Base-by-base conservation (phyloP, 441 rosid species). In the Erodium chrysanthum region DNA sequence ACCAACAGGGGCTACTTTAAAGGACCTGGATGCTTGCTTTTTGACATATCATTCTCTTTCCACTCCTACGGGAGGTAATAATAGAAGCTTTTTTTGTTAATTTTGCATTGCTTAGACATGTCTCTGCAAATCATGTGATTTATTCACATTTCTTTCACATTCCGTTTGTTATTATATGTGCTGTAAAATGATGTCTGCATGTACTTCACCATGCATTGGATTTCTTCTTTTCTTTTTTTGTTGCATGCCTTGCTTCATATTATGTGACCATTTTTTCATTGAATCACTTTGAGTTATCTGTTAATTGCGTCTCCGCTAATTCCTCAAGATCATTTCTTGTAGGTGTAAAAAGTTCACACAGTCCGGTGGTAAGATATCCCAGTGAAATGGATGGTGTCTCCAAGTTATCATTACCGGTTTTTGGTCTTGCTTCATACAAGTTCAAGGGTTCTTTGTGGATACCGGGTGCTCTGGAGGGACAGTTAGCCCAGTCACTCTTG, bases 21-120 rank as follows among this genome's bases (percentile, higher is more conserved):
- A 80, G 73, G 90, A 88, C 70, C 76, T 90, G 69, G 92, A 88
- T 81, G 94, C 96, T 65, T 86, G 94, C 85, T 90, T 90, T 80
- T 78, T 88, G 74, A 90, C 96, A 0, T 90, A 84, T 66, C 96
- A 90, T 79, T 80, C 61, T 35, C 86, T 90, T 61, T 79, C 82
- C 64, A 84, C 91, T 22, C 76, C 82, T 1, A 29, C 74, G 66
- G 77, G 52, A 81, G 93, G 96, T 89, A 84, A 78, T 15, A 48
- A 48, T 0, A 12, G 15, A 11, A 14, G 0, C 15, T 50, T 31
- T 5, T 11, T 20, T 23, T 21, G 12, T 14, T 52, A 21, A 21
- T 66, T 22, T 50, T 50, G 61, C 60, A 21, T 12, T 42, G 2
- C 18, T 11, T 37, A 1, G 46, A 8, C 11, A 8, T 8, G 15